Percentiles rank a stretch among this genome's conserved stretches.
These are phyloP conservation scores for Albifimbria verrucaria DNA, from an alignment of 2,329 filamentous ascomycete genomes.

Conservation along the genomic window DNA sequence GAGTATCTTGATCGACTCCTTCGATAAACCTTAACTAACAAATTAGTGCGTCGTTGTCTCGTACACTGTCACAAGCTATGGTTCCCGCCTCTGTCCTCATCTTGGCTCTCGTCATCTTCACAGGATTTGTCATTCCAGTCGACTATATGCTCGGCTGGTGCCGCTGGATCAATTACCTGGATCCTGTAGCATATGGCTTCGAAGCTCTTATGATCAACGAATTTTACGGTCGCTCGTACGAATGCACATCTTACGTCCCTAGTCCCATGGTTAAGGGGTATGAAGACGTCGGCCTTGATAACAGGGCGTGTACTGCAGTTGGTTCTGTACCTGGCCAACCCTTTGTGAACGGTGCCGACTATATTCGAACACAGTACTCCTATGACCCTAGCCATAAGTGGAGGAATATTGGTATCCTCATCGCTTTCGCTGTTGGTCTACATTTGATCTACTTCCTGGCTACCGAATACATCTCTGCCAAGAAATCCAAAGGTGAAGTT, in stretches of 20 bases:
- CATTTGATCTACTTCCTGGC: constrained; percentile 45
- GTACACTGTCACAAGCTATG: constrained; percentile 49
- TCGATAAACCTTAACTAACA: background rate
- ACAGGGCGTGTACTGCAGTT: constrained; percentile 44
- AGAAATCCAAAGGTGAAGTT: constrained; percentile 59
- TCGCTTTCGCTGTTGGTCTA: constrained; percentile 48
- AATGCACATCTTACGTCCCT: constrained; percentile 19
- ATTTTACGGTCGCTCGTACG: constrained; percentile 39
- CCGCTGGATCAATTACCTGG: constrained; percentile 65
- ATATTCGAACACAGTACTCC: constrained; percentile 42
- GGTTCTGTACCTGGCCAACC: constrained; percentile 43
- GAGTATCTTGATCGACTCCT: constrained; percentile 1
- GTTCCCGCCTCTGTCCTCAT: constrained; percentile 36
- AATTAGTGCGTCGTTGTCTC: constrained; percentile 36
- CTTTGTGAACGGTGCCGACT: constrained; percentile 44
- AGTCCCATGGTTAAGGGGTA: constrained; percentile 25
- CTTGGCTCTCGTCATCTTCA: constrained; percentile 34
- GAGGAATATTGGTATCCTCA: constrained; percentile 56
- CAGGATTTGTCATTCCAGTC: constrained; percentile 45
- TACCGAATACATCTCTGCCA: constrained; percentile 43
- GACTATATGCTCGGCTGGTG: constrained; percentile 61
- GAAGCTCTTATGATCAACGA: constrained; percentile 67
- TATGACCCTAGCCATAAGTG: constrained; percentile 48
- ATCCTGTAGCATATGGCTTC: constrained; percentile 65
- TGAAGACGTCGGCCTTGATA: constrained; percentile 13